Conservation (phyloP, 352 stramenopile genomes). For the Pythium dissimile region DNA sequence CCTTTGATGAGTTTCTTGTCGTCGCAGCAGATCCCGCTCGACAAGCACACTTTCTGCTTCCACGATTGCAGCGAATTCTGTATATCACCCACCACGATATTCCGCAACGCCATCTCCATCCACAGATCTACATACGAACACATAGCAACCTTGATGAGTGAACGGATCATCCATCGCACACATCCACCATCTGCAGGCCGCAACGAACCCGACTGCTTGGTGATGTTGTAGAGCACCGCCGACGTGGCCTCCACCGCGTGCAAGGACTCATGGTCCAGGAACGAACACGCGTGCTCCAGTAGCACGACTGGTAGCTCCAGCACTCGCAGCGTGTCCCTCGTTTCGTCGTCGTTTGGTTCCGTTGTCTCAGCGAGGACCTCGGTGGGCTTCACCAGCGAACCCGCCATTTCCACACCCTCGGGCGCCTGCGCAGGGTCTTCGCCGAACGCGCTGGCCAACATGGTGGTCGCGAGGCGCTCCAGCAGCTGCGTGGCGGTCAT, state of each 20-base stretch:
- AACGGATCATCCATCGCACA: background rate
- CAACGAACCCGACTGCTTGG: slow-evolving; percentile 36
- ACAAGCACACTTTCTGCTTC: slow-evolving; percentile 53
- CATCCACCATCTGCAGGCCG: background rate
- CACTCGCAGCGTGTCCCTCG: background rate
- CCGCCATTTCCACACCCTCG: background rate
- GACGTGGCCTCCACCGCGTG: slow-evolving; percentile 51
- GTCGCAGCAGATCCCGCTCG: slow-evolving; percentile 27
- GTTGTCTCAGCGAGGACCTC: background rate
- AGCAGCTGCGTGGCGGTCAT: slow-evolving; percentile 25
- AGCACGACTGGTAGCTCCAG: slow-evolving; percentile 40
- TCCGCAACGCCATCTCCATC: slow-evolving; percentile 20
- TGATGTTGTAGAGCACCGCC: slow-evolving; percentile 26
- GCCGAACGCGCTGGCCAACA: slow-evolving; percentile 10
- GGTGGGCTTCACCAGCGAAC: slow-evolving; percentile 1
- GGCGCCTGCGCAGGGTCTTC: background rate
- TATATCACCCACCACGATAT: slow-evolving; percentile 28
- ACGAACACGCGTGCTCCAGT: slow-evolving; percentile 48
- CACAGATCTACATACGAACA: slow-evolving; percentile 38
- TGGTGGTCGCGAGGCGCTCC: slow-evolving; percentile 19
- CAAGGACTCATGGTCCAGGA: slow-evolving; percentile 50
- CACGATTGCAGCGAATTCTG: slow-evolving; percentile 20
- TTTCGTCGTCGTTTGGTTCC: background rate
- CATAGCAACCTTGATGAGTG: background rate
- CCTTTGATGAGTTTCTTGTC: slow-evolving; percentile 39